Evolutionary conservation across 192 early-diverging fungal genomes (phyloP), one percentile per base, ranked within the genome.

Genomic region (Entomortierella lignicola): DNA sequence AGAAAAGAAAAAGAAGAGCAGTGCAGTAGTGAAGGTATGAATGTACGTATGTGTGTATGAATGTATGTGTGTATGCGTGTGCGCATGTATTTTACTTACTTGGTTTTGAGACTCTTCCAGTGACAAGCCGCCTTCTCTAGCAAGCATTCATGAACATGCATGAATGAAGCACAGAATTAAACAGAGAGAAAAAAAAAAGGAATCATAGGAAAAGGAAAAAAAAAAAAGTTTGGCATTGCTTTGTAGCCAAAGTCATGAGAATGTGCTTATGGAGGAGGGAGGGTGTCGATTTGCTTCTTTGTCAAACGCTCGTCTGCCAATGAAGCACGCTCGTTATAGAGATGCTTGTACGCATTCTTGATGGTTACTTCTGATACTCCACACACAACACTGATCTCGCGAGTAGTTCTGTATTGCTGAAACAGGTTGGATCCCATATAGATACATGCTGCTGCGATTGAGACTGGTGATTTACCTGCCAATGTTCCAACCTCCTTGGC

Each of bases 351-450:
- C 5, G 94, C 89, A 82, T 89, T 94, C 77, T 94, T 95, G 62
- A 99, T 91, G 0, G 97, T 99, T 15, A 93, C 91, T 72, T 99
- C 97, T 21, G 96, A 97, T 53, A 96, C 95, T 58, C 95, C 95
- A 18, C 94, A 92, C 0, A 95, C 91, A 29, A 90, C 73, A 29
- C 95, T 92, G 63, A 99, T 93, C 17, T 95, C 92, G 30, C 83
- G 85, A 7, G 95, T 92, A 4, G 86, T 79, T 32, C 93, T 88
- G 4, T 88, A 88, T 55, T 90, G 84, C 18, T 83, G 81, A 41
- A 90, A 91, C 30, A 99, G 66, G 52, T 89, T 89, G 37, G 89
- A 90, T 6, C 89, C 92, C 86, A 98, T 88, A 59, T 94, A 99
- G 30, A 99, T 92, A 47, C 94, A 93, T 2, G 94, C 95, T 1